Base-by-base conservation (phyloP, 2,329 filamentous ascomycete species). In the Xylariaceae sp. region DNA sequence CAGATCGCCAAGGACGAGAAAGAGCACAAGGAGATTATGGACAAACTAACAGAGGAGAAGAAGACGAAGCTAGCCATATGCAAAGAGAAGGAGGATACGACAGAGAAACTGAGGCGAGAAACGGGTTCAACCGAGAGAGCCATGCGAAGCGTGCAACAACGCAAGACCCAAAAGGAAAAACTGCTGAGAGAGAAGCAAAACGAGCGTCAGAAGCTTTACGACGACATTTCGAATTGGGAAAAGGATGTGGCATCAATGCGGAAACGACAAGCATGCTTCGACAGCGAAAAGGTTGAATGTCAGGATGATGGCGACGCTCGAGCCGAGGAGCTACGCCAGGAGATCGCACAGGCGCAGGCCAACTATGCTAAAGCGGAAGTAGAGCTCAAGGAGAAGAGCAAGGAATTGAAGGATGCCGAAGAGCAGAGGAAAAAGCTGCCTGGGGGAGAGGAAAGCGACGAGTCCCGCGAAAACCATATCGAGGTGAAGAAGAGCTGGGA, bases 71-170 rank as follows among this genome's bases (percentile, higher is more conserved):
- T 75, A 49, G 80, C 81, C 41, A 72, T 80, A 14, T 68, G 92
- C 34, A 92, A 85, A 55, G 86, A 94, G 52, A 94, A 93, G 57
- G 90, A 96, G 44, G 87, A 93, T 50, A 83, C 80, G 32, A 95
- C 87, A 31, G 80, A 85, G 28, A 87, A 88, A 52, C 62, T 95
- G 34, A 86, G 83, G 51, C 82, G 82, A 42, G 81, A 90, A 52
- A 80, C 93, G 33, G 80, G 85, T 33, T 77, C 75, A 29, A 77
- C 89, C 5, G 87, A 93, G 56, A 78, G 86, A 33, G 71, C 84
- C 44, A 94, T 93, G 65, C 78, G 87, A 30, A 73, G 78, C 4
- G 82, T 85, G 1, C 83, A 93, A 53, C 84, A 82, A 43, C 81
- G 83, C 39, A 84, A 82, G 47, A 70, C 75, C 1, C 85, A 89